Evolutionary conservation across 2,329 filamentous ascomycete species (phyloP), one percentile per base, ranked within the genome.

Genomic region (Penicillium sp.): DNA sequence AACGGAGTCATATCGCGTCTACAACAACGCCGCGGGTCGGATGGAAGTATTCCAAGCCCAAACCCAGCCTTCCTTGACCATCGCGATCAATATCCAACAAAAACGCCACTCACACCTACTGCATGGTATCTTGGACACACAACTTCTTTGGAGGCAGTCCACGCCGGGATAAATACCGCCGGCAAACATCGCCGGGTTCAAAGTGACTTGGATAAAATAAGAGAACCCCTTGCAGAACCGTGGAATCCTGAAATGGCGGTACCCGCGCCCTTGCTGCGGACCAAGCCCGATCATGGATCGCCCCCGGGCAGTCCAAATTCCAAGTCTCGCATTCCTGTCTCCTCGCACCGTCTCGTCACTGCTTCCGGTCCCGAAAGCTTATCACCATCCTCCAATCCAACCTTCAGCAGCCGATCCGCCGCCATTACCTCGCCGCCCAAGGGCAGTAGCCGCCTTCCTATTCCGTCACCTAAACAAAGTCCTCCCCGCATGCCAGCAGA

Each of bases 11-110:
- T 82, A 59, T 72, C 74, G 35, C 68, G 77, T 49, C 77, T 82
- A 50, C 78, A 80, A 51, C 78, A 80, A 59, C 80, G 88, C 61
- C 82, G 88, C 73, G 87, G 87, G 23, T 90, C 89, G 43, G 90
- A 93, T 68, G 87, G 89, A n/a, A 86, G 82, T 69, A 75, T 89
- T 62, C 80, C 82, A 61, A 82, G 81, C 64, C 75, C 82, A 58
- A 78, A 75, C 58, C 72, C 78, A 12, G 75, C 76, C 56, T 73
- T 77, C 60, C 60, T 72, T 50, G 77, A 75, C 68, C 77, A 66
- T 61, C 71, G 60, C 58, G 72, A 70, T 41, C 68, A 57, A 19
- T 63, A 67, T n/a, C 57, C 80, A 39, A 82, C 84, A 61, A 71
- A 78, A 56, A 83, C 88, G 61, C 84, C 86, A 15, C 75, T 83